Evolutionary conservation across 148 eudicot species (phyloP), one percentile per base, ranked within the genome.

Genomic region (Camellia lanceoleosa): DNA sequence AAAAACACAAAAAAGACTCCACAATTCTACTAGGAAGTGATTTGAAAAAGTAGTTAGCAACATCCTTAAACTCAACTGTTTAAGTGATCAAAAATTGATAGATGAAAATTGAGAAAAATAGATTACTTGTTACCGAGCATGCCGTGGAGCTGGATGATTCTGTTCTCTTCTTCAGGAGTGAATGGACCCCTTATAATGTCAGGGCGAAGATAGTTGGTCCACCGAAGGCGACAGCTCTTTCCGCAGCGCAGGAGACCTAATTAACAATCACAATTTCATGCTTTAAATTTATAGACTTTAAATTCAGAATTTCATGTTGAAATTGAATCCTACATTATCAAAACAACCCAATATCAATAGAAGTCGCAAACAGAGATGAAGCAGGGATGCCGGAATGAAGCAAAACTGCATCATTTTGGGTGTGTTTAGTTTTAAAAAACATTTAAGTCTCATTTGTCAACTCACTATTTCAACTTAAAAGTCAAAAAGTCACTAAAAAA

Each of bases 201-300:
- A 11, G 97, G 93, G 58, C 97, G 87, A 30, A 93, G 91, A 82
- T 93, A 93, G 82, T 93, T 93, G 41, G 87, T 86, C 97, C 97
- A 93, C 6, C 97, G 88, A 68, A 93, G 95, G 16, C 97, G 84
- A 79, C 97, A 91, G 83, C 97, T 93, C 88, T 93, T 93, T 72
- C 97, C 97, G 83, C 95, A 90, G 46, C 97, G 88, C 19, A 68
- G 89, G 19, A 93, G 97, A 43, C 97, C 97, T 93, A 78, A 7
- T 56, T 60, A 77, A 49, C 14, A 70, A 56, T 52, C 1, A 73
- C 4, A 30, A 10, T 42, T 72, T 14, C 18, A 54, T 23, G 62
- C 13, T 52, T 51, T 1, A 19, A 71, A 11, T 49, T 19, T 11
- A 19, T 19, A 14, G 59, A 71, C 41, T 51, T 71, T 3, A 51